These are phyloP conservation scores for Thraustochytrium striatum DNA, from an alignment of 352 stramenopile species.

Conservation along the genomic window DNA sequence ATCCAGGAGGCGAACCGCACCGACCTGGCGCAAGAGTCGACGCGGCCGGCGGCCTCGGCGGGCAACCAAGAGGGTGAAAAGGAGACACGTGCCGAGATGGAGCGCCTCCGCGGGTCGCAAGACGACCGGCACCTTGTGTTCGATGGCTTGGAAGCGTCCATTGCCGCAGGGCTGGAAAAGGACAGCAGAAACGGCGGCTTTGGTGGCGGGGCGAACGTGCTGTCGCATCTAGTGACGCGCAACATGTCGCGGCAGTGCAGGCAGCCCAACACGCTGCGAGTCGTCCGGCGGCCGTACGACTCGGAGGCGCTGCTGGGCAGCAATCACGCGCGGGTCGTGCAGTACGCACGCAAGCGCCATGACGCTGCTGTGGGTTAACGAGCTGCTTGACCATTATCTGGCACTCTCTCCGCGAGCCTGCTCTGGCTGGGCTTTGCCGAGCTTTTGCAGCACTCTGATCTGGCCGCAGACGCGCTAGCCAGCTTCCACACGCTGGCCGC, in stretches of 20 bases:
- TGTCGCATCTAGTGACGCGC: neutral
- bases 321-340: neutral
- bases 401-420: neutral
- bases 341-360: constrained; percentile 18
- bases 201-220: neutral
- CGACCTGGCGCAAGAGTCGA: neutral
- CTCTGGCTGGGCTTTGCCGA: neutral
- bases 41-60: neutral
- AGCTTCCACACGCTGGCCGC: neutral
- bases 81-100: too few species aligned
- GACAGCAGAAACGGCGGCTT: neutral
- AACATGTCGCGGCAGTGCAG: neutral
- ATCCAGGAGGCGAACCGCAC: neutral
- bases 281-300: neutral
- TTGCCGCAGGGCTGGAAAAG: neutral
- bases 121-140: neutral
- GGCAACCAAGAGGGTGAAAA: neutral
- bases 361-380: constrained; percentile 1
- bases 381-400: constrained; percentile 33
- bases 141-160: neutral
- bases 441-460: neutral
- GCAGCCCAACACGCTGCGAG: neutral
- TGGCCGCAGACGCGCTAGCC: neutral
- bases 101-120: too few species aligned
- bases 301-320: constrained; percentile 7